These are phyloP conservation scores for Lactarius tabidus DNA, from an alignment of 768 basidiomycete species.

Conservation along the genomic window DNA sequence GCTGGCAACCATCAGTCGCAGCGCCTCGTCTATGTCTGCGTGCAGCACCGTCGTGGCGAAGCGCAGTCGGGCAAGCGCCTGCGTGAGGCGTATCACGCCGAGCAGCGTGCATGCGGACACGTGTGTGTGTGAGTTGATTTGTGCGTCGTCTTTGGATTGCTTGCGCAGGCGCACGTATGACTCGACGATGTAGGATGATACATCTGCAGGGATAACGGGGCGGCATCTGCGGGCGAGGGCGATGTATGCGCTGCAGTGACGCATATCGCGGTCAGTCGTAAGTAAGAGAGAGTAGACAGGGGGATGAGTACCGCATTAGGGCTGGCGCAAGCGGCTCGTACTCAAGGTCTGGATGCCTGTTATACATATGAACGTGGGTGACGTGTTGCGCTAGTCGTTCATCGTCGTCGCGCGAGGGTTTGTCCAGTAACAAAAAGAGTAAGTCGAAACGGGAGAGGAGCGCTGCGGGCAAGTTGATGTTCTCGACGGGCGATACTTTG, in stretches of 20 bases:
- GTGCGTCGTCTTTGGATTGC: conserved; percentile 84
- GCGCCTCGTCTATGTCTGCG: conserved; percentile 91
- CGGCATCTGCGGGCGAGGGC: conserved; percentile 84
- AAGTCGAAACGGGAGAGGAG: conserved; percentile 95
- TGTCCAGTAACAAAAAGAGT: conserved; percentile 94
- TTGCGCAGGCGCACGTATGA: conserved; percentile 95
- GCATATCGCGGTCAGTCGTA: conserved; percentile 19
- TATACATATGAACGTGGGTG: conserved; percentile 97
- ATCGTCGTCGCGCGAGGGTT: conserved; percentile 91
- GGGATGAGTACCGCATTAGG: conserved; percentile 71
- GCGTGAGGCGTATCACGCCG: conserved; percentile 88
- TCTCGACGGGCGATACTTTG: conserved; percentile 97
- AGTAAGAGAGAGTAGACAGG: background rate
- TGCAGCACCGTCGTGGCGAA: conserved; percentile 76
- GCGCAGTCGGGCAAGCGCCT: conserved; percentile 89
- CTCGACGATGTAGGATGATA: conserved; percentile 91
- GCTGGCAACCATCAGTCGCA: conserved; percentile 94
- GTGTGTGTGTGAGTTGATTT: conserved; percentile 93
- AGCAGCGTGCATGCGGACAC: conserved; percentile 95
- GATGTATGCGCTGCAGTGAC: conserved; percentile 81
- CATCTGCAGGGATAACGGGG: conserved; percentile 80
- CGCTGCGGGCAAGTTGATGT: conserved; percentile 98
- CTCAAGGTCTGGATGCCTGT: conserved; percentile 79
- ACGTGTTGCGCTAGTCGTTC: conserved; percentile 96
- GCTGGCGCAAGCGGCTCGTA: conserved; percentile 77